Conservation (phyloP, 2,329 filamentous ascomycete genomes). For the Pseudogymnoascus sp. region DNA sequence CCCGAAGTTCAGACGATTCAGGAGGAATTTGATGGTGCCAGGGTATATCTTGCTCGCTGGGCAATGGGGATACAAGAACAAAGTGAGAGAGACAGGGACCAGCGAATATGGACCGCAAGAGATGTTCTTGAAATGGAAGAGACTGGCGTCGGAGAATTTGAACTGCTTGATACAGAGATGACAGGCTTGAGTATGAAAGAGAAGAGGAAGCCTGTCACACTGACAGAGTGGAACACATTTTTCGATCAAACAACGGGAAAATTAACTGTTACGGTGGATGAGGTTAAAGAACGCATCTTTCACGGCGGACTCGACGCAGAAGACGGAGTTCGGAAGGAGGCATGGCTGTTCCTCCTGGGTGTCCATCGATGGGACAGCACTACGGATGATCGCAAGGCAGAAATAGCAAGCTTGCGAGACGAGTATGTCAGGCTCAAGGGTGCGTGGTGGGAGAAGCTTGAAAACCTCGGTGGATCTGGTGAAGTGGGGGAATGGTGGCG, state of each 20-base stretch:
- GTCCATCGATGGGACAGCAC: slow-evolving; percentile 93
- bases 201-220: slow-evolving; percentile 63
- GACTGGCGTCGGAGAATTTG: slow-evolving; percentile 91
- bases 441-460: slow-evolving; percentile 89
- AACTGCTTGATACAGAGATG: slow-evolving; percentile 75
- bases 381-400: slow-evolving; percentile 70
- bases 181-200: slow-evolving; percentile 68
- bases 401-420: slow-evolving; percentile 78
- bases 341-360: slow-evolving; percentile 88
- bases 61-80: slow-evolving; percentile 98
- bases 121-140: slow-evolving; percentile 92
- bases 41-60: slow-evolving; percentile 91
- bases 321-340: slow-evolving; percentile 90
- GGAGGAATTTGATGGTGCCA: slow-evolving; percentile 93
- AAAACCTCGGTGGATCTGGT: slow-evolving; percentile 69
- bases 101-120: slow-evolving; percentile 85
- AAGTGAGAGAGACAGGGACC: slow-evolving; percentile 76
- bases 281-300: slow-evolving; percentile 95
- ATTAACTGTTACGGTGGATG: slow-evolving; percentile 72
- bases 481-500: slow-evolving; percentile 94
- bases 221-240: slow-evolving; percentile 84
- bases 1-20: slow-evolving; percentile 92
- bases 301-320: slow-evolving; percentile 84
- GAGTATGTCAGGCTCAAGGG: slow-evolving; percentile 92
- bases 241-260: slow-evolving; percentile 71